Percentiles rank a stretch among this genome's conserved stretches.
These are phyloP conservation scores for Linanthus parryae DNA, from an alignment of 148 eudicot species.

Conservation along the genomic window DNA sequence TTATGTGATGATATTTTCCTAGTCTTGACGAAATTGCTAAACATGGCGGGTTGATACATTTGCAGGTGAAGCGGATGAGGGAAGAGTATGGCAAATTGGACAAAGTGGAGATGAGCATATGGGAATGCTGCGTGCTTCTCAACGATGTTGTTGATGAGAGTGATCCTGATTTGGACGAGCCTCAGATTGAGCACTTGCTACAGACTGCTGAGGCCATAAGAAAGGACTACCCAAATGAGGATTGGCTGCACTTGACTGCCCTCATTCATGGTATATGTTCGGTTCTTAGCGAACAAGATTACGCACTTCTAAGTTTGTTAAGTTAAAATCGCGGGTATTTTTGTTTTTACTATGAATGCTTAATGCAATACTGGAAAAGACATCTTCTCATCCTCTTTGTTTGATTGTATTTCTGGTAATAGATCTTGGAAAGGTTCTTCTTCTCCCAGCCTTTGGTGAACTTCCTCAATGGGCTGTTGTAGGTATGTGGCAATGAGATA, in stretches of 20 bases:
- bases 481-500: slow-evolving; percentile 39
- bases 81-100: slow-evolving; percentile 35
- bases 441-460: slow-evolving; percentile 56
- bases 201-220: slow-evolving; percentile 49
- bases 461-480: slow-evolving; percentile 95
- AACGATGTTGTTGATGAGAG: slow-evolving; percentile 47
- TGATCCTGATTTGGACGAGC: slow-evolving; percentile 47
- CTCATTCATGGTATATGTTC: slow-evolving; percentile 24
- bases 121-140: slow-evolving; percentile 47
- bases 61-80: slow-evolving; percentile 42
- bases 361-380: neutral
- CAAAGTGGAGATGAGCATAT: slow-evolving; percentile 50
- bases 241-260: slow-evolving; percentile 23
- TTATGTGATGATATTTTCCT: neutral
- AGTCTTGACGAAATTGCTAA: neutral
- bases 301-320: neutral
- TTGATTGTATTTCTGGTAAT: slow-evolving; percentile 34
- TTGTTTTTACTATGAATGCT: too few species aligned
- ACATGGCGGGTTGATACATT: neutral
- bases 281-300: too few species aligned
- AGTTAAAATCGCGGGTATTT: neutral
- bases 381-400: too few species aligned
- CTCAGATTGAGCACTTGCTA: slow-evolving; percentile 44
- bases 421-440: slow-evolving; percentile 77
- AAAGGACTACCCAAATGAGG: slow-evolving; percentile 38